Evolutionary conservation across 2,329 filamentous ascomycete genomes (phyloP).

Genomic region (Graphilbum sp.): DNA sequence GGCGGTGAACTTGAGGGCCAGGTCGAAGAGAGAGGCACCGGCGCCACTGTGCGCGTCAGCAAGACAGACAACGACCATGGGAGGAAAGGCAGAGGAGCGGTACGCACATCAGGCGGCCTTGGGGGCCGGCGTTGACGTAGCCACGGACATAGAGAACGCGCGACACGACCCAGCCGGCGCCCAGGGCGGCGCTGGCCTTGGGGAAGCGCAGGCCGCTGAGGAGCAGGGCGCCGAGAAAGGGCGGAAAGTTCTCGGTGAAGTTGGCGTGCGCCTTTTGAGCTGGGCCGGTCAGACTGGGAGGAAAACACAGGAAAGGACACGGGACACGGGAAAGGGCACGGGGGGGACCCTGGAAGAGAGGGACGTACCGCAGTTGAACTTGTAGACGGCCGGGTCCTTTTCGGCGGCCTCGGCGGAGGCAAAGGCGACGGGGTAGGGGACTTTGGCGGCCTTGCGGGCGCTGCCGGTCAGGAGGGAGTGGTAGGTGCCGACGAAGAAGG

Average conservation of each 20-base stretch:
- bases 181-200: conserved; percentile 28
- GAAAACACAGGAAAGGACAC: not conserved
- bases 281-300: conserved; percentile 9
- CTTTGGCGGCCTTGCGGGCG: conserved; percentile 33
- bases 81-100: not conserved
- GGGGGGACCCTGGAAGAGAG: too few relatives aligned
- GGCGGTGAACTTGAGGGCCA: conserved; percentile 24
- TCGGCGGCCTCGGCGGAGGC: conserved; percentile 35
- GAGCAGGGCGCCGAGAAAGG: conserved; percentile 34
- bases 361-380: conserved; percentile 45
- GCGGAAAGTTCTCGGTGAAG: conserved; percentile 43
- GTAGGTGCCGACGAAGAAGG: conserved; percentile 39
- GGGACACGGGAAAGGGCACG: too few relatives aligned
- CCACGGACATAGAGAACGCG: conserved; percentile 39
- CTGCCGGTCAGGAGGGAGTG: conserved; percentile 30
- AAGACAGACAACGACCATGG: too few relatives aligned
- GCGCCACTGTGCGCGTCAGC: conserved; percentile 17
- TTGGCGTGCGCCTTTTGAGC: conserved; percentile 47
- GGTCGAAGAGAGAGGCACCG: conserved; percentile 18
- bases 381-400: conserved; percentile 35
- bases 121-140: conserved; percentile 31
- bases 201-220: conserved; percentile 42
- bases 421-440: conserved; percentile 42
- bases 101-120: conserved; percentile 24
- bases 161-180: conserved; percentile 33